Percentiles rank a stretch among this genome's conserved stretches.
phyloP scores from a whole-genome alignment of 2,329 filamentous ascomycete genomes.

The Thelonectria olida region DNA sequence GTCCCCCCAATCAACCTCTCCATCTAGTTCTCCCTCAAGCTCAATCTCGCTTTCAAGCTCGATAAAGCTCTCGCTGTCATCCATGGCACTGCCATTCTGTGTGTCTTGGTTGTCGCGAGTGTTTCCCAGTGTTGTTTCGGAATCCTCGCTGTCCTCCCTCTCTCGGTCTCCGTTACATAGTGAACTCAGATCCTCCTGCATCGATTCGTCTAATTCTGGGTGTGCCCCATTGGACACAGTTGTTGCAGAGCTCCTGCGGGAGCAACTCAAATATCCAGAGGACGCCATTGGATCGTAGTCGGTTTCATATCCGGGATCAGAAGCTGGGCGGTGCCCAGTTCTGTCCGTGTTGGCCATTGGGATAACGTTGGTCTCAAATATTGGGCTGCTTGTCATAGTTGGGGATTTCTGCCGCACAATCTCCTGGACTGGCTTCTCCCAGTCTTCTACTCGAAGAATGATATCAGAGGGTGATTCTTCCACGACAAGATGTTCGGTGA shows the following conservation, averaged over 20 bases:
- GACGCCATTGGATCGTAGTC: not conserved
- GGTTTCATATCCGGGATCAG: not conserved
- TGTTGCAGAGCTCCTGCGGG: not conserved
- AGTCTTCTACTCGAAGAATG: slow-evolving; percentile 25
- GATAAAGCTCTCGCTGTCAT: not conserved
- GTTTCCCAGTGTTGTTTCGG: not conserved
- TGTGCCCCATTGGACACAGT: not conserved
- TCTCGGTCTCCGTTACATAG: not conserved
- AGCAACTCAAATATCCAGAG: not conserved
- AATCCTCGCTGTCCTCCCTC: not conserved
- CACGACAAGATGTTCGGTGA: slow-evolving; percentile 21
- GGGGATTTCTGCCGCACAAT: not conserved
- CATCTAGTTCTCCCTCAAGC: not conserved
- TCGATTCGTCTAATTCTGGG: too few relatives aligned
- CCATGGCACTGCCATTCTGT: too few relatives aligned
- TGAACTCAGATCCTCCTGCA: not conserved
- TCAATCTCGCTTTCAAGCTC: not conserved
- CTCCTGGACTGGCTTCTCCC: slow-evolving; percentile 13
- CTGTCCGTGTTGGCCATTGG: not conserved
- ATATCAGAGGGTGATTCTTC: slow-evolving; percentile 15
- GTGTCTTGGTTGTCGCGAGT: not conserved
- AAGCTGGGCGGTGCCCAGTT: not conserved
- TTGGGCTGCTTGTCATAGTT: not conserved
- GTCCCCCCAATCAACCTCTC: not conserved
- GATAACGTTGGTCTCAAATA: not conserved